These are phyloP conservation scores for Neodidymelliopsis sp. DNA, from an alignment of 2,329 filamentous ascomycete genomes.

Conservation along the genomic window DNA sequence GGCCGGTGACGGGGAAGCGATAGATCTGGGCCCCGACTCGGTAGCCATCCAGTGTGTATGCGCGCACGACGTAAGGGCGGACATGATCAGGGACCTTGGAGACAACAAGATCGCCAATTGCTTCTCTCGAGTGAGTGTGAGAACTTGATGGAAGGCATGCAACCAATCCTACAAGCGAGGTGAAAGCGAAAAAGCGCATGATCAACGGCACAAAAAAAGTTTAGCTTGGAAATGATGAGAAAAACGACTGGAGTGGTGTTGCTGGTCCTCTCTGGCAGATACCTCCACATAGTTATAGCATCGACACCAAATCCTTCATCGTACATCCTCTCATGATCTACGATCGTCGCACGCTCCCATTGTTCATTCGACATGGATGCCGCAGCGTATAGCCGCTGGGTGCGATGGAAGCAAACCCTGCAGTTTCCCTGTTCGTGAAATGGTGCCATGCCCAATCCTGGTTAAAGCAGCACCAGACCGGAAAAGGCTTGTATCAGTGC, in stretches of 20 bases:
- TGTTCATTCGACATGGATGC: not conserved
- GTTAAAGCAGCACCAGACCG: not conserved
- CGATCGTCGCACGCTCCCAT: not conserved
- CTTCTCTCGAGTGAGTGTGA: not conserved
- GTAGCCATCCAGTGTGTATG: constrained; percentile 45
- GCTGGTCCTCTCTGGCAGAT: not conserved
- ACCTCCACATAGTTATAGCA: not conserved
- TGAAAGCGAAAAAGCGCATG: constrained; percentile 6
- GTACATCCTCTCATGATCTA: constrained; percentile 14
- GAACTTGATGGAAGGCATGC: constrained; percentile 12
- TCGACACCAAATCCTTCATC: not conserved
- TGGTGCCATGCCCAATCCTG: not conserved
- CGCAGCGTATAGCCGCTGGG: not conserved
- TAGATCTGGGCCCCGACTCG: constrained; percentile 50
- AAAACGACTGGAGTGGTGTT: not conserved
- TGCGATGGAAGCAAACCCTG: not conserved
- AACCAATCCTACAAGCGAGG: constrained; percentile 9
- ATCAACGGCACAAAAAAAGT: not conserved
- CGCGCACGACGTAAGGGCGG: constrained; percentile 49
- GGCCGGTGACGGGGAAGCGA: constrained; percentile 55
- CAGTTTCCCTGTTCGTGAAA: not conserved
- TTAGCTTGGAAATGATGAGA: not conserved
- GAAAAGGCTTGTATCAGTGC: not conserved
- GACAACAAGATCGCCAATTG: constrained; percentile 19
- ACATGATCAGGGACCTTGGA: constrained; percentile 41